phyloP scores from a whole-genome alignment of 805 yeast species.

The Candida caryicola region DNA sequence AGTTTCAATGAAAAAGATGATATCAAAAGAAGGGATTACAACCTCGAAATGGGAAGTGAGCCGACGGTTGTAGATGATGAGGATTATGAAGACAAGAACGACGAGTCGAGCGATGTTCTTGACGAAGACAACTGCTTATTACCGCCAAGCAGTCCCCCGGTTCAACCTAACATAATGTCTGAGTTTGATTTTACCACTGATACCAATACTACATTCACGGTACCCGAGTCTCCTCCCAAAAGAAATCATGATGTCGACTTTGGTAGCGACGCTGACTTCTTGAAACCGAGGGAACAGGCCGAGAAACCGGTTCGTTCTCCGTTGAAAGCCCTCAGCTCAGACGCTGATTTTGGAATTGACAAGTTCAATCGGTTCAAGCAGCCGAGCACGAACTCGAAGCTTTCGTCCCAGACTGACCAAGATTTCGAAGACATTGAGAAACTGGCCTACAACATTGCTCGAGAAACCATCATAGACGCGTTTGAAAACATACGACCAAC shows the following conservation, averaged over 20 bases:
- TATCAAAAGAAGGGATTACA: slow-evolving; percentile 30
- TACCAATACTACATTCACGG: slow-evolving; percentile 13
- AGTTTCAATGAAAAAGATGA: slow-evolving; percentile 43
- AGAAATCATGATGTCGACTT: not conserved
- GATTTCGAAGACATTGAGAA: slow-evolving; percentile 19
- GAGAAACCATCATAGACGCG: slow-evolving; percentile 40
- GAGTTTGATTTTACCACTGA: slow-evolving; percentile 30
- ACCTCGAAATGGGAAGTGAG: slow-evolving; percentile 15
- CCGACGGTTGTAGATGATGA: slow-evolving; percentile 19
- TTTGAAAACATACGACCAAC: slow-evolving; percentile 47
- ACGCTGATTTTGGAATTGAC: slow-evolving; percentile 51
- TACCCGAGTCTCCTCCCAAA: slow-evolving; percentile 29
- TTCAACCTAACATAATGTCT: slow-evolving; percentile 26
- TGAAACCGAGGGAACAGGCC: slow-evolving; percentile 4
- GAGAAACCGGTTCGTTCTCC: not conserved
- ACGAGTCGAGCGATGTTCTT: slow-evolving; percentile 1
- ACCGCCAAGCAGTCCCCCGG: slow-evolving; percentile 41
- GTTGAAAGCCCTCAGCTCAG: slow-evolving; percentile 23
- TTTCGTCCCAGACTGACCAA: slow-evolving; percentile 29
- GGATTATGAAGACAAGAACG: slow-evolving; percentile 13
- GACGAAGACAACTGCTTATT: slow-evolving; percentile 7
- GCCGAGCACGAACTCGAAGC: slow-evolving; percentile 25
- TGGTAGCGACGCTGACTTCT: slow-evolving; percentile 8
- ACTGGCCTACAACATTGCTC: slow-evolving; percentile 28
- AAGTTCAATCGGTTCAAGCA: slow-evolving; percentile 40